Evolutionary conservation across 805 yeast genomes (phyloP).

Genomic region (Yamadazyma takamatsuzukensis): DNA sequence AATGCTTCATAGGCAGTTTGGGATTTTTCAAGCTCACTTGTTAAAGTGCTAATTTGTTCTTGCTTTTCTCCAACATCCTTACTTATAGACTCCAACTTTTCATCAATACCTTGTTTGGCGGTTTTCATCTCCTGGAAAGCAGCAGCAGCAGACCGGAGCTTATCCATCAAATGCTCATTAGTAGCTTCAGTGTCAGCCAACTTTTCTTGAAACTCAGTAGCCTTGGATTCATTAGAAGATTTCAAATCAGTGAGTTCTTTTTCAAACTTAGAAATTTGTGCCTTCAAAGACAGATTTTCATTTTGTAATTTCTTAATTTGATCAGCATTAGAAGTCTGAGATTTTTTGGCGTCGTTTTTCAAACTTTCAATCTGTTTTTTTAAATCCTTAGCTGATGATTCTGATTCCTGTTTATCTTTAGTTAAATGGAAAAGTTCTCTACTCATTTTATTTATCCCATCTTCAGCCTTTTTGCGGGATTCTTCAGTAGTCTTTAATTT

Average conservation of each 20-base stretch:
- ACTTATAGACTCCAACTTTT: constrained; percentile 10
- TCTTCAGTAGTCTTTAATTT: constrained; percentile 31
- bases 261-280: constrained; percentile 19
- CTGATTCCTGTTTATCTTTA: constrained; percentile 53
- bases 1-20: constrained; percentile 8
- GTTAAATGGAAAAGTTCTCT: constrained; percentile 70
- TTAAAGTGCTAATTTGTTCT: constrained; percentile 8
- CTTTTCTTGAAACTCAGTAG: constrained; percentile 19
- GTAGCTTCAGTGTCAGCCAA: constrained; percentile 25
- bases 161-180: constrained; percentile 38
- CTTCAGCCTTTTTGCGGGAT: constrained; percentile 66
- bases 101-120: constrained; percentile 15
- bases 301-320: constrained; percentile 17
- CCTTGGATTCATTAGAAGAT: constrained; percentile 14
- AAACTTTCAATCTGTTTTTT: constrained; percentile 38
- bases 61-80: constrained; percentile 14
- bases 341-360: constrained; percentile 32
- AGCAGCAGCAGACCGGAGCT: constrained; percentile 36
- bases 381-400: constrained; percentile 36
- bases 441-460: constrained; percentile 87
- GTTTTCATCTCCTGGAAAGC: constrained; percentile 29
- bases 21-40: constrained; percentile 5
- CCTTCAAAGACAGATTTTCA: constrained; percentile 22
- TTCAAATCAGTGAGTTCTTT: constrained; percentile 18
- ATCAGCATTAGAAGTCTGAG: constrained; percentile 18